Evolutionary conservation across 805 yeast species (phyloP), one percentile per base, ranked within the genome.

Genomic region (Ogataea polymorpha): DNA sequence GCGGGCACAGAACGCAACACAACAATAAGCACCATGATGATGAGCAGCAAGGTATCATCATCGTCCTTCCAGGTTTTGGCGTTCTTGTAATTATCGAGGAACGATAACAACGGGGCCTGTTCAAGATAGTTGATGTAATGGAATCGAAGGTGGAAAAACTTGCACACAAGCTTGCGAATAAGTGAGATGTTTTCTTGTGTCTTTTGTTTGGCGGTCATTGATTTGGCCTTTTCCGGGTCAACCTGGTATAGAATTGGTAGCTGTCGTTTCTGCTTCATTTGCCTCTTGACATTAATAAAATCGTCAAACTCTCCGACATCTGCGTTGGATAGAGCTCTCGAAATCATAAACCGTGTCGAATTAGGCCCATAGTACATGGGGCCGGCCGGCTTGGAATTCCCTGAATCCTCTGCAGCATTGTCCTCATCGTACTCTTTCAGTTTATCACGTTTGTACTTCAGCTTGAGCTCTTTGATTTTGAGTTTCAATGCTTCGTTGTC

Each of bases 341-440:
- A 68, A 27, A 72, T 66, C 79, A 74, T 74, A 49, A 61, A 73
- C 29, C 61, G 57, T 6, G 73, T 65, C n/a, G 75, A 71, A 44
- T 67, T 73, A 1, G 80, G 79, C 0, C 79, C 79, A 50, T 72
- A 75, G 47, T 69, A 75, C 41, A 71, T 71, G 23, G 49, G 13
- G 11, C 38, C 42, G 3, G 21, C 38, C 6, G 32, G 32, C 24
- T 25, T 26, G 14, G 40, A 18, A 21, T 13, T 20, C 4, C 28
- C 32, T 2, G 41, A 29, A 13, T 40, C 42, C 20, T 25, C 41
- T 13, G 24, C 18, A 3, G 41, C 33, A 13, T 32, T 36, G 13
- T 38, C 44, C 23, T 45, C 54, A 31, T 45, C 53, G 29, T 37
- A 45, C 25, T 44, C 42, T 25, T 36, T 39, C 7, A 39, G 30